Conservation (phyloP, 441 rosid species). For the Corymbia calophylla region DNA sequence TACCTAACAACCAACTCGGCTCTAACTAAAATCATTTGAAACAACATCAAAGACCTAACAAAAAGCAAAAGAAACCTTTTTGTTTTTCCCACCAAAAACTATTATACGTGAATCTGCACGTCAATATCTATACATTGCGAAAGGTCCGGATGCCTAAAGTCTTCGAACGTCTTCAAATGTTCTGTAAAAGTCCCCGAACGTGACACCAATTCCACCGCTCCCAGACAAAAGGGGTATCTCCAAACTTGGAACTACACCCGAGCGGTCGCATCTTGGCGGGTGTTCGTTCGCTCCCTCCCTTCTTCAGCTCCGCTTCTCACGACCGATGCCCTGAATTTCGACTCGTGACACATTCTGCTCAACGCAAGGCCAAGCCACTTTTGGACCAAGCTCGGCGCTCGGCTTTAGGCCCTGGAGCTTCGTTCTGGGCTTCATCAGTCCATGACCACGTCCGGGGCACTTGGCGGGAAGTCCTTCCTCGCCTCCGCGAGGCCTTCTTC, state of each 20-base stretch:
- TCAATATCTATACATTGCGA: not conserved
- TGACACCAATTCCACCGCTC: not conserved
- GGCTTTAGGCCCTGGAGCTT: conserved; percentile 48
- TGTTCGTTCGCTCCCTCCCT: not conserved
- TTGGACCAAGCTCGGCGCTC: conserved; percentile 36
- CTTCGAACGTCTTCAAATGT: not conserved
- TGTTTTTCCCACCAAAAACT: not conserved
- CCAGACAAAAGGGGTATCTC: not conserved
- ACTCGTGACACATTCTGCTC: not conserved
- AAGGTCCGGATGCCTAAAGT: not conserved
- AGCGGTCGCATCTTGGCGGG: conserved; percentile 17
- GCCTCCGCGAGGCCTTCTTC: conserved; percentile 67
- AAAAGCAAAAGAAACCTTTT: not conserved
- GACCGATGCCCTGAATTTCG: conserved; percentile 7
- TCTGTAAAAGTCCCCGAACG: not conserved
- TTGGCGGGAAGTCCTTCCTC: conserved; percentile 38
- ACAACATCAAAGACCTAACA: not conserved
- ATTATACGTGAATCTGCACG: not conserved
- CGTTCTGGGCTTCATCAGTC: conserved; percentile 46
- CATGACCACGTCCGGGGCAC: conserved; percentile 28
- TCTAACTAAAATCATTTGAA: not conserved
- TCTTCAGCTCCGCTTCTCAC: conserved; percentile 1
- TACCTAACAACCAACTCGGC: rapidly evolving
- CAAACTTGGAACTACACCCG: not conserved
- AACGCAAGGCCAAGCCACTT: not conserved